Base-by-base conservation (phyloP, 2,329 filamentous ascomycete species). In the Colletotrichum lentis region DNA sequence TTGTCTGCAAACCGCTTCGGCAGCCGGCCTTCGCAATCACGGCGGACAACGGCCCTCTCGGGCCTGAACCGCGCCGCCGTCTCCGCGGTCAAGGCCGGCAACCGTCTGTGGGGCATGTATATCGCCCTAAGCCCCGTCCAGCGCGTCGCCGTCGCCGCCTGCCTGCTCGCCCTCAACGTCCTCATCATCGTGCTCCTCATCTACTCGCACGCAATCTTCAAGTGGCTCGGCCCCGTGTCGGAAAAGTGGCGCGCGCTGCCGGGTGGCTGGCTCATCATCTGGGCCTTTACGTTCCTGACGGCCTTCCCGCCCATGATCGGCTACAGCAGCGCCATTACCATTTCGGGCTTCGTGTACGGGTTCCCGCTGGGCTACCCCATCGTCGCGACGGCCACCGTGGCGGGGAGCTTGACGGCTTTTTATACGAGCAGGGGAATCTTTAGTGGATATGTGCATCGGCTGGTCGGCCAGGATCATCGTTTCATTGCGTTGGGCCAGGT, bases 401-500 rank as follows among this genome's bases (percentile, higher is more conserved):
- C 88, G 39, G 96, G 96, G 46, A 93, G 91, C 22, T 89, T 92
- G 1, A 88, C 84, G 52, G 90, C 93, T 0, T 98, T 99, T 76
- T 76, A 96, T 67, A 88, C 92, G 53, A 94, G 91, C 60, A 86
- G 96, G 71, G 93, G 92, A 5, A 79, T 97, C 50, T 84, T 98
- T 67, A 91, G 90, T 72, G 82, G 82, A 52, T 94, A 94, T 76
- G 94, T 98, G 35, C 85, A 94, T 73, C 85, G 89, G 20, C 84
- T 97, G 73, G 91, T 97, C 57, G 92, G 92, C 64, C 85, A 86
- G 72, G 95, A 99, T 80, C 90, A 89, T 76, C 88, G 94, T 60
- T 99, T 99, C 77, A 88, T 96, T 11, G 96, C 96, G 5, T 85
- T 99, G 31, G 88, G 92, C 24, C 86, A 97, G 74, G 96, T 96